Conservation (phyloP, 371 early-diverging fungal species). For the Chytridium lagenaria region DNA sequence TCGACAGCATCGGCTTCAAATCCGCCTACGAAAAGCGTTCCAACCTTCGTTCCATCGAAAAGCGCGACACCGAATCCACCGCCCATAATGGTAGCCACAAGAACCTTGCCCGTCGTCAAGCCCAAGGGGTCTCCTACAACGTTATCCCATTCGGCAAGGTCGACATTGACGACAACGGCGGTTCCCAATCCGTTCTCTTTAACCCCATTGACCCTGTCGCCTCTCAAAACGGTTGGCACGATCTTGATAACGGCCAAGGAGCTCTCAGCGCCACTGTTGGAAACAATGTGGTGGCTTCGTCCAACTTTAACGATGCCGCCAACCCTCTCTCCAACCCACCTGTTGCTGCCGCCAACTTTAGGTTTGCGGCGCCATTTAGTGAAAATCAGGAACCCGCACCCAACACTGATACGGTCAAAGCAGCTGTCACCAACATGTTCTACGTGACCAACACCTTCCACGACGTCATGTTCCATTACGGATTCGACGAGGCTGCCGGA, state of each 20-base stretch:
- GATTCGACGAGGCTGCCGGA: conserved; percentile 54
- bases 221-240: conserved; percentile 54
- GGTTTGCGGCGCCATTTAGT: not conserved
- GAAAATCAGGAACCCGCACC: conserved; percentile 2
- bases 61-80: not conserved
- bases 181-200: conserved; percentile 49
- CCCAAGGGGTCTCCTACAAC: not conserved
- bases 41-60: not conserved
- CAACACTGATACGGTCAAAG: conserved; percentile 3
- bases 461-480: conserved; percentile 51
- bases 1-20: not conserved
- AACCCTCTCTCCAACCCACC: conserved; percentile 22
- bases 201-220: conserved; percentile 68
- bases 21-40: not conserved
- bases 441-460: conserved; percentile 36
- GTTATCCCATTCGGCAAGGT: conserved; percentile 17
- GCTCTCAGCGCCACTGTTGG: conserved; percentile 2
- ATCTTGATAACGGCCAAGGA: conserved; percentile 22
- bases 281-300: not conserved
- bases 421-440: conserved; percentile 19
- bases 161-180: conserved; percentile 63
- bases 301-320: conserved; percentile 1
- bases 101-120: not conserved
- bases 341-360: not conserved
- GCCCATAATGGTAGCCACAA: not conserved